These are phyloP conservation scores for Sanghuangporus weigelae DNA, from an alignment of 1,284 basidiomycete genomes.

Conservation along the genomic window DNA sequence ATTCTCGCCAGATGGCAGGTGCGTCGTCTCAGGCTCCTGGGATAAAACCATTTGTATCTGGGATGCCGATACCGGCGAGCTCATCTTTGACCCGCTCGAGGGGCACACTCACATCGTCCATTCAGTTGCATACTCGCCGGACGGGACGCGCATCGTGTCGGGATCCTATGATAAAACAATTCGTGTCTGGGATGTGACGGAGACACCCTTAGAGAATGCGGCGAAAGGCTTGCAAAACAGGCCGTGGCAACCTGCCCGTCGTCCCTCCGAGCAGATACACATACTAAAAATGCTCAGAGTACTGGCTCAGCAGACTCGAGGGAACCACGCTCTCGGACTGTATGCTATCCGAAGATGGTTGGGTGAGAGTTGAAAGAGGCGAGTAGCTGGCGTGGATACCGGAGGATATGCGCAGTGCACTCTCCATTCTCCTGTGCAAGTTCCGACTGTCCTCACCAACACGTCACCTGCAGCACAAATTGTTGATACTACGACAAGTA, in stretches of 20 bases:
- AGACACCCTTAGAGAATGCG: neutral
- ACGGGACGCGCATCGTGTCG: slow-evolving; percentile 20
- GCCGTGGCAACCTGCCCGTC: slow-evolving; percentile 7
- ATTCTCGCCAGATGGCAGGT: slow-evolving; percentile 9
- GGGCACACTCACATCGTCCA: slow-evolving; percentile 39
- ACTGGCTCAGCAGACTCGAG: neutral
- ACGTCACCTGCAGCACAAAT: no score
- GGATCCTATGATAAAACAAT: slow-evolving; percentile 80
- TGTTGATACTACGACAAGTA: no score
- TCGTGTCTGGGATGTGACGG: slow-evolving; percentile 85
- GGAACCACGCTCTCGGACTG: neutral
- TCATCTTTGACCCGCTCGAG: slow-evolving; percentile 23
- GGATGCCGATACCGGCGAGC: slow-evolving; percentile 14
- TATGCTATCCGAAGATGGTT: neutral
- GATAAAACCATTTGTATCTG: neutral
- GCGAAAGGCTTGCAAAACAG: slow-evolving; percentile 3
- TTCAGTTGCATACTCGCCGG: slow-evolving; percentile 37
- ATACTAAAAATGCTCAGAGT: no score
- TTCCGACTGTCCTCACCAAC: no score
- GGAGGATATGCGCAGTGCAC: neutral
- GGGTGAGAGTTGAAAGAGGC: neutral
- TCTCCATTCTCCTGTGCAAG: no score
- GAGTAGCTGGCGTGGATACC: neutral
- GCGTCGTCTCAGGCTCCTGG: no score
- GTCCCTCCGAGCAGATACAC: neutral